Evolutionary conservation across 768 basidiomycete genomes (phyloP), one percentile per base, ranked within the genome.

Genomic region (Suillus hirtellus): DNA sequence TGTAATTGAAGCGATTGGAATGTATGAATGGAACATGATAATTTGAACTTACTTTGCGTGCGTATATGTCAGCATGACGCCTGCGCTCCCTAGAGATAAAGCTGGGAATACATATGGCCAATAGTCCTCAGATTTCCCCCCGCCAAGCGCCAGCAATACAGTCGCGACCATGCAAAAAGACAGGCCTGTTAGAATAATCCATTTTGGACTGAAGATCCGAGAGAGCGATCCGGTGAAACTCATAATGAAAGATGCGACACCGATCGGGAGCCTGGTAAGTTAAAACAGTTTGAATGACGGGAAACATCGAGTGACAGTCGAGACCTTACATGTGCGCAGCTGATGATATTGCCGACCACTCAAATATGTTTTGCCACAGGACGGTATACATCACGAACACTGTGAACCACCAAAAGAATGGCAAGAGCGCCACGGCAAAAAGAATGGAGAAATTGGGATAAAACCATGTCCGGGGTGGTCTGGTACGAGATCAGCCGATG

Each of bases 51-150:
- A 82, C 83, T 82, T 85, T 2, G 82, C 76, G 59, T 82, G 82
- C 17, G 76, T 79, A 64, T 77, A 86, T 11, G 76, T 71, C 59
- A 85, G 67, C 70, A 80, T 80, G 4, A 74, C 70, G 7, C 85
- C 85, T 12, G 77, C 73, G 14, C 80, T 78, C 14, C 84, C 84
- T 53, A 86, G 63, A 31, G 76, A 60, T 66, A 85, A 82, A 17
- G 78, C 86, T 52, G 86, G 84, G 65, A 86, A 82, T 52, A 79
- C 72, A 61, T 77, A 75, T 1, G 66, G 60, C 82, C 81, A 86
- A 70, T 86, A 86, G 44, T 75, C 69, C 12, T 73, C 73, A 14
- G 77, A 74, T 6, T 65, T 66, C 62, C 80, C 73, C 63, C 82
- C 77, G 0, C 78, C 79, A 53, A 80, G 72, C 10, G 80, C 77